Percentiles rank a stretch among this genome's conserved stretches.
These are phyloP conservation scores for Evansstolkia leycettana DNA, from an alignment of 495 filamentous ascomycete species.

Conservation along the genomic window DNA sequence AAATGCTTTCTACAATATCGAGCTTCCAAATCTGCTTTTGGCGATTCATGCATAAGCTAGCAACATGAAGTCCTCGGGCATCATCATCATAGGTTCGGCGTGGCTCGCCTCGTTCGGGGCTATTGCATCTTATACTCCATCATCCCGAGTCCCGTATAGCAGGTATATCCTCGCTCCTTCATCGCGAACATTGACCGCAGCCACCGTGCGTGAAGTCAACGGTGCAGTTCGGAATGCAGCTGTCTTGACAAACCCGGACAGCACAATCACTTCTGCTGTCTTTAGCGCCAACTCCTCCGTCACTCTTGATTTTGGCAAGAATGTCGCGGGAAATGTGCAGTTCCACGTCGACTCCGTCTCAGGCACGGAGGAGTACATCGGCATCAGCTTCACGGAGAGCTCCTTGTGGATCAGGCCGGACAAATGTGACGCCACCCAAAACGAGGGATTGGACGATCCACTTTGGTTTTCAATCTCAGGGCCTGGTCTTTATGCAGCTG, in stretches of 20 bases:
- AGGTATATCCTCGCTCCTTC: slow-evolving; percentile 32
- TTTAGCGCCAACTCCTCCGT: slow-evolving; percentile 14
- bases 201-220: slow-evolving; percentile 20
- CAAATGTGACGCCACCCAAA: slow-evolving; percentile 28
- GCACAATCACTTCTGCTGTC: neutral
- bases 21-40: too few relatives aligned
- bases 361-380: slow-evolving; percentile 21
- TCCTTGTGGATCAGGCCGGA: slow-evolving; percentile 28
- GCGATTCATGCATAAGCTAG: too few relatives aligned
- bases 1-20: too few relatives aligned
- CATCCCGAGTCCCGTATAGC: slow-evolving; percentile 16
- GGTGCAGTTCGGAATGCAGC: slow-evolving; percentile 22
- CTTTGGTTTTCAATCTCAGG: slow-evolving; percentile 23
- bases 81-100: too few relatives aligned
- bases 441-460: slow-evolving; percentile 25
- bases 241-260: slow-evolving; percentile 10
- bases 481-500: slow-evolving; percentile 19
- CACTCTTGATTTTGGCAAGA: slow-evolving; percentile 34
- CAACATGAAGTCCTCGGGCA: too few relatives aligned
- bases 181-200: slow-evolving; percentile 19
- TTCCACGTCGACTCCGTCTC: slow-evolving; percentile 17
- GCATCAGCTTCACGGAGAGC: slow-evolving; percentile 31
- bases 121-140: too few relatives aligned
- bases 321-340: slow-evolving; percentile 29
- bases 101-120: too few relatives aligned